phyloP scores from a whole-genome alignment of 257 asterid species.

The Gentiana macrophylla region DNA sequence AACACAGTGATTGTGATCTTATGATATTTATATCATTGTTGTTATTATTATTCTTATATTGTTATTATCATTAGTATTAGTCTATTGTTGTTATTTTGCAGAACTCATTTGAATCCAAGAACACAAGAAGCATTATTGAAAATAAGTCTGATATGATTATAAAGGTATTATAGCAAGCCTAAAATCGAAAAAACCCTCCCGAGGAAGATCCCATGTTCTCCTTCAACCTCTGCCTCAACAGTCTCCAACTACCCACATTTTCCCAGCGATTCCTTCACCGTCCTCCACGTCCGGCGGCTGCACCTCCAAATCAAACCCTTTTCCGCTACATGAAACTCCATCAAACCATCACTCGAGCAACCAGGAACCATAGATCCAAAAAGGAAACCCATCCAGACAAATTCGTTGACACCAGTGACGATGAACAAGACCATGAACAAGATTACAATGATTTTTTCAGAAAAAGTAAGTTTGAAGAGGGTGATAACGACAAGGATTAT shows the following conservation, averaged over 20 bases:
- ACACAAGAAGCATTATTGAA: too few species aligned
- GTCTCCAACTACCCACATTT: conserved; percentile 18
- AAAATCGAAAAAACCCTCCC: background rate
- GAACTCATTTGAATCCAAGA: too few species aligned
- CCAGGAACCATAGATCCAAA: conserved; percentile 12
- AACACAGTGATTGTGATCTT: too few species aligned
- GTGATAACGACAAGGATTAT: conserved; percentile 50
- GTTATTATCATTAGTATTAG: too few species aligned
- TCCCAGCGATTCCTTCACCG: conserved; percentile 7
- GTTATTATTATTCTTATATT: too few species aligned
- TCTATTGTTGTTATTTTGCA: too few species aligned
- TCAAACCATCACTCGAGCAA: conserved; percentile 4
- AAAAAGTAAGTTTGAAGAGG: conserved; percentile 29
- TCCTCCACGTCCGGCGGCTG: conserved; percentile 13
- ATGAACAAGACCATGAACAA: conserved; percentile 15
- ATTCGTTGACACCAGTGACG: conserved; percentile 16
- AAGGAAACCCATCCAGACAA: conserved; percentile 17
- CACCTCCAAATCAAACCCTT: conserved; percentile 6
- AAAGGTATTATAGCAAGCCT: too few species aligned
- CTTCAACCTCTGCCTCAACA: conserved; percentile 23
- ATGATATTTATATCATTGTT: too few species aligned
- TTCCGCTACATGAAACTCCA: conserved; percentile 12
- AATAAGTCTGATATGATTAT: too few species aligned
- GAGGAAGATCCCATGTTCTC: conserved; percentile 25
- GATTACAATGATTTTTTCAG: conserved; percentile 28